Base-by-base conservation (phyloP, 805 yeast species). In the Blastobotrys peoriensis region DNA sequence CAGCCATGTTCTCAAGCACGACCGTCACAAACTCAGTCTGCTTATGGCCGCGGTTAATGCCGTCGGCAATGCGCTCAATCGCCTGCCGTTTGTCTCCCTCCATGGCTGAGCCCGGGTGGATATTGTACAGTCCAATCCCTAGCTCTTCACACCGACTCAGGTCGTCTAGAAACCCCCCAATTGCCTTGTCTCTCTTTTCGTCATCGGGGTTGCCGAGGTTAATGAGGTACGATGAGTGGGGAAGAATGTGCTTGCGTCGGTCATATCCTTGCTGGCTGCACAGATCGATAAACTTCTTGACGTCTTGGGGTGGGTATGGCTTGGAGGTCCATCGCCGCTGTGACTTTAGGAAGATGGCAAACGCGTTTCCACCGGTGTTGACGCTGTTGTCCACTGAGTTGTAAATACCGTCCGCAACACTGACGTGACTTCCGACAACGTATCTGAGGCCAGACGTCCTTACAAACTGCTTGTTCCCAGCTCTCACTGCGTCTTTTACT, bases 1-100 rank as follows among this genome's bases (percentile, higher is more conserved):
- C 98, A 1, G 98, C 96, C 98, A 93, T 93, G 59, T 91, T 93
- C 59, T 93, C 98, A 47, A 93, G 72, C 9, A 93, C 94, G 36
- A 93, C 80, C 57, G 83, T 89, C 25, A 93, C 98, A 59, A 78
- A 82, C 4, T 66, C 56, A 0, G 98, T 93, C 45, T 78, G 79
- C 20, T 65, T 64, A 40, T 85, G 81, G 3, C 95, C 97, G 38
- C 66, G 71, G 62, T 93, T 91, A 51, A 93, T 81, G 53, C 83
- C 83, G 19, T 71, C 69, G 0, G 98, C 98, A 51, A 93, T 68
- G 46, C 79, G 76, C 42, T 65, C 66, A 33, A 89, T 64, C 1
- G 94, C 87, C 16, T 69, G 75, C 3, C 63, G 59, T 57, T 82
- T 85, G 58, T 83, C 86, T 20, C 83, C 83, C 23, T 78, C 80